phyloP scores from a whole-genome alignment of 352 stramenopile genomes.

The Globisporangium irregulare region DNA sequence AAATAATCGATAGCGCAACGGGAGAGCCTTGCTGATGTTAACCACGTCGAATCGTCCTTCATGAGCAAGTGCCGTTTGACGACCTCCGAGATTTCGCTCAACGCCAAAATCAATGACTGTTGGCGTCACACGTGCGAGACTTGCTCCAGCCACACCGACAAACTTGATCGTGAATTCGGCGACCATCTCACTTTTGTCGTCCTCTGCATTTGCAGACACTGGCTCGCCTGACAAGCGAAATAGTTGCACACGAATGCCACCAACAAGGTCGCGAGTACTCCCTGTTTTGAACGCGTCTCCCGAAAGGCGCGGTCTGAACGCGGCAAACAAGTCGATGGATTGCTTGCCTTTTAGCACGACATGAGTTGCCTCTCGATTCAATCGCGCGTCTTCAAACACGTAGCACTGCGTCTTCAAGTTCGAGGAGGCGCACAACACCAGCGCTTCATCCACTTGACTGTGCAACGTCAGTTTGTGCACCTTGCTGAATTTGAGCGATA shows the following conservation, averaged over 20 bases:
- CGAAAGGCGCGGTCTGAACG: slow-evolving; percentile 75
- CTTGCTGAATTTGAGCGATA: slow-evolving; percentile 83
- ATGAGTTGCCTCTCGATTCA: slow-evolving; percentile 72
- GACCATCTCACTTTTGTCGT: slow-evolving; percentile 71
- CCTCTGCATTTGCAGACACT: slow-evolving; percentile 18
- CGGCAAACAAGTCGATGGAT: slow-evolving; percentile 72
- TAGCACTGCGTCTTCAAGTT: slow-evolving; percentile 90
- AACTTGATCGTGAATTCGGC: slow-evolving; percentile 89
- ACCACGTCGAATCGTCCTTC: slow-evolving; percentile 73
- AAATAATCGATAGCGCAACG: slow-evolving; percentile 72
- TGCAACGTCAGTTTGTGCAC: slow-evolving; percentile 80
- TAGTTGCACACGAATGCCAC: slow-evolving; percentile 85
- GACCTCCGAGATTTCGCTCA: slow-evolving; percentile 52
- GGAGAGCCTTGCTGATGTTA: slow-evolving; percentile 81
- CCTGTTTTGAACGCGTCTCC: slow-evolving; percentile 81
- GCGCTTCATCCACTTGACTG: slow-evolving; percentile 71
- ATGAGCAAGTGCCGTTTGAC: slow-evolving; percentile 45
- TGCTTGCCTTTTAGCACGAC: slow-evolving; percentile 68
- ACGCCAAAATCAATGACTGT: slow-evolving; percentile 75
- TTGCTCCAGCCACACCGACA: slow-evolving; percentile 76
- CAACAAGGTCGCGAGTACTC: slow-evolving; percentile 72
- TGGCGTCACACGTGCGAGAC: slow-evolving; percentile 67
- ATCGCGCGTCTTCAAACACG: slow-evolving; percentile 71
- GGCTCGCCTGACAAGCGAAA: slow-evolving; percentile 34
- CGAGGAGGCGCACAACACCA: slow-evolving; percentile 78